phyloP scores from a whole-genome alignment of 176 grass and related monocot genomes.

The Oryza meyeriana region DNA sequence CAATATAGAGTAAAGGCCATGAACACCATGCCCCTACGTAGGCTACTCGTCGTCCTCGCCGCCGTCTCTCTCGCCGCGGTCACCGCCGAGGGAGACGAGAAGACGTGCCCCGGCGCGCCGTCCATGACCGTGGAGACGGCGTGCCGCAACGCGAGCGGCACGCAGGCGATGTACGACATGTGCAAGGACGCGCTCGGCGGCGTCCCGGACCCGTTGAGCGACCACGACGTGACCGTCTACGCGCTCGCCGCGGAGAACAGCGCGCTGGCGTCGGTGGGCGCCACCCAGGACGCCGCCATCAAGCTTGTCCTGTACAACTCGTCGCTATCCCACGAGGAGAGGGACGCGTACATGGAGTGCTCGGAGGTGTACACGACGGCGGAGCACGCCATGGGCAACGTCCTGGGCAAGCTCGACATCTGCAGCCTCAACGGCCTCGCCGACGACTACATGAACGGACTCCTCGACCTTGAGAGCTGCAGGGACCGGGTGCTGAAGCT shows the following conservation, averaged over 20 bases:
- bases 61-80: background rate
- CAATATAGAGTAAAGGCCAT: too few relatives aligned
- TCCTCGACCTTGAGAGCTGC: background rate
- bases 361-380: background rate
- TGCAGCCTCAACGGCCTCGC: background rate
- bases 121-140: background rate
- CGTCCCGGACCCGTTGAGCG: background rate
- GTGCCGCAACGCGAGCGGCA: background rate
- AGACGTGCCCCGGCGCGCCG: background rate
- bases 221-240: background rate
- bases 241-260: constrained; percentile 1
- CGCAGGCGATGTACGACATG: background rate
- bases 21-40: too few relatives aligned
- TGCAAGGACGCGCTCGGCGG: constrained; percentile 6
- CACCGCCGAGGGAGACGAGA: too few relatives aligned
- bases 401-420: background rate
- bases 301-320: background rate
- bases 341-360: background rate
- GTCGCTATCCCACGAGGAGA: background rate
- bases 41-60: too few relatives aligned
- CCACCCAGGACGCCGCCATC: background rate
- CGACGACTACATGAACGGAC: background rate
- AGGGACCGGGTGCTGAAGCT: background rate
- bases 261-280: background rate
- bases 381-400: background rate